Evolutionary conservation across 2,329 filamentous ascomycete genomes (phyloP).

Genomic region (Ceratocystis destructans): DNA sequence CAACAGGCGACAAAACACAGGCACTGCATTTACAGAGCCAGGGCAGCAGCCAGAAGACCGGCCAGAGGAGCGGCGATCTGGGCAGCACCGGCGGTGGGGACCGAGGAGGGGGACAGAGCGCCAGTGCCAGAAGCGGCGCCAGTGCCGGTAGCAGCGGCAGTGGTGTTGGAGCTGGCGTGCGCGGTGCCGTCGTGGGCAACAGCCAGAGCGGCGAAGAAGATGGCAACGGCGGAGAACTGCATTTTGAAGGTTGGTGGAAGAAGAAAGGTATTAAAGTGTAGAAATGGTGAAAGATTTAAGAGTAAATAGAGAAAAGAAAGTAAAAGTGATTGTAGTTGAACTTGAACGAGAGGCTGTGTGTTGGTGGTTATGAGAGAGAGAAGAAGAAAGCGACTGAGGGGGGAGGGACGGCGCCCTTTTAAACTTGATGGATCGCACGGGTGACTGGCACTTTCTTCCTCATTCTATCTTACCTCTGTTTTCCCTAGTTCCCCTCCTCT

Average conservation of each 20-base stretch:
- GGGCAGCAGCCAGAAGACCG: slow-evolving; percentile 18
- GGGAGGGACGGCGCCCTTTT: slow-evolving; percentile 15
- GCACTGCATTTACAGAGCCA: slow-evolving; percentile 17
- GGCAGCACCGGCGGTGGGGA: slow-evolving; percentile 19
- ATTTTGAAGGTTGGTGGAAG: slow-evolving; percentile 11
- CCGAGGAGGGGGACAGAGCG: slow-evolving; percentile 14
- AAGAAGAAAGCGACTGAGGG: not conserved
- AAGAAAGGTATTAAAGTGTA: slow-evolving; percentile 16
- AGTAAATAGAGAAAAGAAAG: slow-evolving; percentile 9
- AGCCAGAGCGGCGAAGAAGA: slow-evolving; percentile 18
- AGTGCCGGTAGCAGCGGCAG: slow-evolving; percentile 15
- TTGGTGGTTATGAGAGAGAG: slow-evolving; percentile 6
- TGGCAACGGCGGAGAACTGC: slow-evolving; percentile 19
- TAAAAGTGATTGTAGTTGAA: slow-evolving; percentile 17
- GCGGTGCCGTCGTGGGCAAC: not conserved
- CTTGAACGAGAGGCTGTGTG: slow-evolving; percentile 19
- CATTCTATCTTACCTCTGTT: too few relatives aligned
- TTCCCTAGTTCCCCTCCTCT: too few relatives aligned
- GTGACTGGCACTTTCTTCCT: too few relatives aligned
- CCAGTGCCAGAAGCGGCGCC: slow-evolving; percentile 18
- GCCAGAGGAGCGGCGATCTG: slow-evolving; percentile 18
- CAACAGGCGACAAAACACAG: not conserved
- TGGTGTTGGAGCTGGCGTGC: slow-evolving; percentile 12
- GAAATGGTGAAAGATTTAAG: slow-evolving; percentile 17
- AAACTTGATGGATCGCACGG: not conserved